phyloP scores from a whole-genome alignment of 2,329 filamentous ascomycete species.

The Phaeoacremonium minimum region DNA sequence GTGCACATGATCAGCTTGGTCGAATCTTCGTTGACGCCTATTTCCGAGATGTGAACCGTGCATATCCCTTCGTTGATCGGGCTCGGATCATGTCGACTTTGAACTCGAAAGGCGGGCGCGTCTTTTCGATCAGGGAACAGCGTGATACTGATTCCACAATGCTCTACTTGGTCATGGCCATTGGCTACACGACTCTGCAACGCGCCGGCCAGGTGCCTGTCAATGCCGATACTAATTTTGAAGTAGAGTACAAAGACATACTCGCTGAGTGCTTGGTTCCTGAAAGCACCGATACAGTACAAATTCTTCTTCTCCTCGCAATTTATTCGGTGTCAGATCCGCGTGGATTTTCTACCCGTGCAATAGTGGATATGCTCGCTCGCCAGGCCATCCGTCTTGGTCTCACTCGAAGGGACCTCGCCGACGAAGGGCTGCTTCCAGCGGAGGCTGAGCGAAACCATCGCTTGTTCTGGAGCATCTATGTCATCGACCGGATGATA shows the following conservation, averaged over 20 bases:
- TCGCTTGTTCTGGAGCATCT: slow-evolving; percentile 39
- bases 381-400: slow-evolving; percentile 33
- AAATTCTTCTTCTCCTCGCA: slow-evolving; percentile 34
- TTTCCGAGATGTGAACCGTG: slow-evolving; percentile 38
- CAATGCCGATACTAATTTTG: slow-evolving; percentile 23
- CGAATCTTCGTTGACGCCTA: slow-evolving; percentile 37
- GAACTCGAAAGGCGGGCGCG: slow-evolving; percentile 24
- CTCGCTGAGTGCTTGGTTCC: slow-evolving; percentile 31
- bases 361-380: slow-evolving; percentile 32
- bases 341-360: slow-evolving; percentile 30
- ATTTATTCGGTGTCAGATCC: slow-evolving; percentile 39
- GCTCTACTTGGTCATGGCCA: slow-evolving; percentile 39
- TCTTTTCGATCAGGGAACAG: slow-evolving; percentile 14
- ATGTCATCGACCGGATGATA: slow-evolving; percentile 39
- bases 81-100: slow-evolving; percentile 20
- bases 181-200: slow-evolving; percentile 37
- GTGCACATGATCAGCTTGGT: slow-evolving; percentile 18
- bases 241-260: slow-evolving; percentile 32
- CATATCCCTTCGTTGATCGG: slow-evolving; percentile 39
- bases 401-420: slow-evolving; percentile 23
- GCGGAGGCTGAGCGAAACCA: slow-evolving; percentile 21
- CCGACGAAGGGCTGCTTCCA: slow-evolving; percentile 18
- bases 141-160: slow-evolving; percentile 26
- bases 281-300: slow-evolving; percentile 30
- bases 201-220: slow-evolving; percentile 33